These are phyloP conservation scores for Monilinia fructicola DNA, from an alignment of 2,329 filamentous ascomycete genomes.

Conservation along the genomic window DNA sequence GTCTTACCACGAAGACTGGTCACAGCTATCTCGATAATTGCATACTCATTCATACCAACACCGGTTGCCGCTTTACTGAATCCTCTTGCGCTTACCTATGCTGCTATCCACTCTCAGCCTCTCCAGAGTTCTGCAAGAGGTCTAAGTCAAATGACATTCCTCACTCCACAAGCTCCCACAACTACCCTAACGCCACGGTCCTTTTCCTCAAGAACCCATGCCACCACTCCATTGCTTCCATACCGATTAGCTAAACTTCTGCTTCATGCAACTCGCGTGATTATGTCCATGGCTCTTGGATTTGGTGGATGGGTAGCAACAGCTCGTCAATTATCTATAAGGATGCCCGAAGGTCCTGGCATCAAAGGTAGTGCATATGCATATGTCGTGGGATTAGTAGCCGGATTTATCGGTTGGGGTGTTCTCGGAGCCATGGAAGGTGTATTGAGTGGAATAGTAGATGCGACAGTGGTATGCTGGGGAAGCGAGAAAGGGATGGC, in stretches of 20 bases:
- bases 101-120: slow-evolving; percentile 87
- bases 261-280: slow-evolving; percentile 83
- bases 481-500: slow-evolving; percentile 78
- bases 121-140: slow-evolving; percentile 75
- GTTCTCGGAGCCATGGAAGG: slow-evolving; percentile 89
- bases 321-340: slow-evolving; percentile 71
- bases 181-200: slow-evolving; percentile 64
- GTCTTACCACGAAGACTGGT: slow-evolving; percentile 72
- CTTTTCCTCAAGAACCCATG: slow-evolving; percentile 47
- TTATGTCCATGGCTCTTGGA: slow-evolving; percentile 86
- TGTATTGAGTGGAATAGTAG: slow-evolving; percentile 80
- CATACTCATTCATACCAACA: slow-evolving; percentile 79
- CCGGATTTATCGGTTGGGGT: slow-evolving; percentile 92
- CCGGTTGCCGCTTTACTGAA: slow-evolving; percentile 85
- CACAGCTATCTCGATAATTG: slow-evolving; percentile 64
- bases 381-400: slow-evolving; percentile 89
- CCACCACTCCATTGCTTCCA: slow-evolving; percentile 64
- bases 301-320: slow-evolving; percentile 97
- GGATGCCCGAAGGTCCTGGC: slow-evolving; percentile 50
- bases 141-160: slow-evolving; percentile 77
- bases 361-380: slow-evolving; percentile 84
- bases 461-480: slow-evolving; percentile 90
- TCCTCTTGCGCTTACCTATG: slow-evolving; percentile 87
- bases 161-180: slow-evolving; percentile 70
- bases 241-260: slow-evolving; percentile 91